Evolutionary conservation across 140 eudicot species (phyloP).

Genomic region (Flaveria floridana): DNA sequence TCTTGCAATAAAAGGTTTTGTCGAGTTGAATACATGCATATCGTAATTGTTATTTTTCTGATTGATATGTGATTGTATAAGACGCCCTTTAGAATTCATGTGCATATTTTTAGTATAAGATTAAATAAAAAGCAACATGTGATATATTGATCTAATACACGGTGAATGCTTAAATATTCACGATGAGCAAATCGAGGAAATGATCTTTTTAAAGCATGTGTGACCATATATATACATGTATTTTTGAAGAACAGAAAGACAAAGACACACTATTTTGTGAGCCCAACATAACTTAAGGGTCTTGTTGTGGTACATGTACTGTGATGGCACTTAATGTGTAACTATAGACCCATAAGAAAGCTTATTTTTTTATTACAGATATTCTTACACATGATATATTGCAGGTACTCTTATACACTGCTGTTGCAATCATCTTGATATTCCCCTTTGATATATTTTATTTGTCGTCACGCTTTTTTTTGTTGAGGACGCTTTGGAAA

Average conservation of each 20-base stretch:
- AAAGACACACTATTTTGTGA: slow-evolving; percentile 11
- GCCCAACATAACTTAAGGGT: slow-evolving; percentile 5
- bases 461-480: slow-evolving; percentile 89
- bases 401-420: slow-evolving; percentile 92
- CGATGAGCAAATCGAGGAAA: slow-evolving; percentile 1
- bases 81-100: slow-evolving; percentile 4
- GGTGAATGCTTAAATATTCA: slow-evolving; percentile 17
- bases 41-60: neutral
- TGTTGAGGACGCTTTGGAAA: slow-evolving; percentile 86
- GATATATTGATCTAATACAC: slow-evolving; percentile 2
- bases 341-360: neutral
- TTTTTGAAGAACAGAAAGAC: neutral
- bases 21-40: neutral
- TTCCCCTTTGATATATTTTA: slow-evolving; percentile 92
- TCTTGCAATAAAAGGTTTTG: slow-evolving; percentile 14
- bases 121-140: slow-evolving; percentile 3
- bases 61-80: neutral
- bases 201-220: slow-evolving; percentile 3
- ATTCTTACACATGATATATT: slow-evolving; percentile 26
- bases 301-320: neutral
- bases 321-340: neutral
- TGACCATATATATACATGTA: neutral
- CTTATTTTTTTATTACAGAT: slow-evolving; percentile 16
- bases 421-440: slow-evolving; percentile 61
- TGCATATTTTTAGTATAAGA: slow-evolving; percentile 5